Evolutionary conservation across 83 land plant genomes (phyloP).

Genomic region (Larix sibirica): DNA sequence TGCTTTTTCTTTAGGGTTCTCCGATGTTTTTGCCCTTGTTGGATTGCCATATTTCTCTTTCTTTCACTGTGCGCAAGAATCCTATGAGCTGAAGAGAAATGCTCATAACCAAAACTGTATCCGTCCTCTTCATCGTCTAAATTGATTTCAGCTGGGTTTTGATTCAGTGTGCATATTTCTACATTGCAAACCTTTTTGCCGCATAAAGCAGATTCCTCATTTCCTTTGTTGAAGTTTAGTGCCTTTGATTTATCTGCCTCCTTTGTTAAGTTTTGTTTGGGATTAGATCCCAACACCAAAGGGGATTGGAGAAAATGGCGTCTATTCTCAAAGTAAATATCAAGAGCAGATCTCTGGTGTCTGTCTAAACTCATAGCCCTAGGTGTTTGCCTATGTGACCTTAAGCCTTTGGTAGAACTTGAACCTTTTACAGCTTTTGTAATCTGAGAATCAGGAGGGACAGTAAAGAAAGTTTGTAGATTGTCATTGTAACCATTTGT

Average conservation of each 20-base stretch:
- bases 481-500: not conserved
- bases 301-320: not conserved
- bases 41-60: not conserved
- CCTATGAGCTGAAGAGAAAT: not conserved
- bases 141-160: constrained; percentile 13
- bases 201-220: not conserved
- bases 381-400: constrained; percentile 2
- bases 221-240: not conserved
- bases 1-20: constrained; percentile 1
- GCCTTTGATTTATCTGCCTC: not conserved
- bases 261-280: not conserved
- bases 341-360: not conserved
- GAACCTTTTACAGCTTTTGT: constrained; percentile 3
- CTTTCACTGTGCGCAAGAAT: not conserved
- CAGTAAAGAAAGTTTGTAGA: constrained; percentile 10
- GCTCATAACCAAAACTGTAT: constrained; percentile 2
- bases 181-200: not conserved
- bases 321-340: not conserved
- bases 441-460: not conserved
- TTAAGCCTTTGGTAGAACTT: not conserved
- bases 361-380: not conserved
- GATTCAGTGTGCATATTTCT: constrained; percentile 13
- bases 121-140: not conserved
- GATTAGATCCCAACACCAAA: not conserved
- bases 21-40: constrained; percentile 1